Evolutionary conservation across 129 eudicot species (phyloP).

Genomic region (Flaveria linearis): DNA sequence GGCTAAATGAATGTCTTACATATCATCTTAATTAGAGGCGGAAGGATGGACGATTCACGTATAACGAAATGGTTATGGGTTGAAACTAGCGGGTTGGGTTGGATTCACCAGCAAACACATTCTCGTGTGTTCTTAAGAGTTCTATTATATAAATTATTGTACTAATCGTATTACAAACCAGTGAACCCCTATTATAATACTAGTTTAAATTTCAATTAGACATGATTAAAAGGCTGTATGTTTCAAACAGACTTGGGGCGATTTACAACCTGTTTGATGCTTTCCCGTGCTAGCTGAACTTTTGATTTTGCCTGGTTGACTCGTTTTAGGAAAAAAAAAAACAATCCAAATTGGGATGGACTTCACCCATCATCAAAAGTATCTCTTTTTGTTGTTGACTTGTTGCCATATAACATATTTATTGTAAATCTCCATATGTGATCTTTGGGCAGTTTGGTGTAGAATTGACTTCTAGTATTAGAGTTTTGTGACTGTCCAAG

Average conservation of each 20-base stretch:
- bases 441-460: conserved; percentile 10
- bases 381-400: neutral
- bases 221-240: neutral
- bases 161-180: neutral
- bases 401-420: neutral
- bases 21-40: neutral
- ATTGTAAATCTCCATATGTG: neutral
- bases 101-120: neutral
- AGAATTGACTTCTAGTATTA: neutral
- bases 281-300: neutral
- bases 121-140: neutral
- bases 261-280: neutral
- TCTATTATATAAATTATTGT: neutral
- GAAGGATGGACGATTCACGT: neutral
- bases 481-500: conserved; percentile 1
- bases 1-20: conserved; percentile 1
- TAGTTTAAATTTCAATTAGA: neutral
- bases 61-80: neutral
- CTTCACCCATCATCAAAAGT: neutral
- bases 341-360: neutral
- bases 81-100: neutral
- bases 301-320: neutral
- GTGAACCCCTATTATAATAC: neutral
- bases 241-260: neutral
- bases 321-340: neutral